These are phyloP conservation scores for Senna tora DNA, from an alignment of 306 rosid species.

Conservation along the genomic window DNA sequence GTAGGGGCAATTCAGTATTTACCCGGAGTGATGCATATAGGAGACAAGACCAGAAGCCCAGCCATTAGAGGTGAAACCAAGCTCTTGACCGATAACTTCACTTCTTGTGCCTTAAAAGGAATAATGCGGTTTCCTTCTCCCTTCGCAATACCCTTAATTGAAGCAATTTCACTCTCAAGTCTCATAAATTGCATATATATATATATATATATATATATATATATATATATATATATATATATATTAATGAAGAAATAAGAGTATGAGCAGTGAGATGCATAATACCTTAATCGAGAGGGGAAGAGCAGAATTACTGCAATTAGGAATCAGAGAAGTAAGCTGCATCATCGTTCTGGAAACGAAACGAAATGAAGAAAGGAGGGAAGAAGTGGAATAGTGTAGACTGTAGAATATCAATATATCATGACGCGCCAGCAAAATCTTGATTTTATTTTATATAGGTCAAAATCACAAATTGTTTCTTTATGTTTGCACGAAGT, in stretches of 20 bases:
- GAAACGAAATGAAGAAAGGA: background rate
- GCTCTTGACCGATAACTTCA: conserved; percentile 41
- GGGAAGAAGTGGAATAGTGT: background rate
- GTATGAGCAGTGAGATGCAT: background rate
- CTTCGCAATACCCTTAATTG: conserved; percentile 40
- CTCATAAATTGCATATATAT: background rate
- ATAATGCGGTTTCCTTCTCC: conserved; percentile 40
- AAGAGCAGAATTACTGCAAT: conserved; percentile 10
- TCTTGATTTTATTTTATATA: too few species aligned
- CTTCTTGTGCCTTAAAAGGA: conserved; percentile 34
- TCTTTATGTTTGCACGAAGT: too few species aligned
- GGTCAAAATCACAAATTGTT: too few species aligned
- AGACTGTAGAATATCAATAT: too few species aligned
- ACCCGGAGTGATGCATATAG: conserved; percentile 58
- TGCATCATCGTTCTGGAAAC: conserved; percentile 42
- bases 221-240: too few species aligned
- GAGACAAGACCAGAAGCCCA: conserved; percentile 60
- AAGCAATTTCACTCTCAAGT: background rate
- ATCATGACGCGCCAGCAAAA: too few species aligned
- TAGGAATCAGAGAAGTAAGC: conserved; percentile 41
- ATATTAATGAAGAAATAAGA: background rate
- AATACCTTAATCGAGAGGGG: conserved; percentile 48
- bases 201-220: too few species aligned
- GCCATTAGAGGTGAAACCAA: conserved; percentile 66
- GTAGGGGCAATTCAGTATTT: conserved; percentile 33